Percentiles rank a stretch among this genome's conserved stretches.
These are phyloP conservation scores for Aspergillus floridensis DNA, from an alignment of 2,329 filamentous ascomycete species.

Conservation along the genomic window DNA sequence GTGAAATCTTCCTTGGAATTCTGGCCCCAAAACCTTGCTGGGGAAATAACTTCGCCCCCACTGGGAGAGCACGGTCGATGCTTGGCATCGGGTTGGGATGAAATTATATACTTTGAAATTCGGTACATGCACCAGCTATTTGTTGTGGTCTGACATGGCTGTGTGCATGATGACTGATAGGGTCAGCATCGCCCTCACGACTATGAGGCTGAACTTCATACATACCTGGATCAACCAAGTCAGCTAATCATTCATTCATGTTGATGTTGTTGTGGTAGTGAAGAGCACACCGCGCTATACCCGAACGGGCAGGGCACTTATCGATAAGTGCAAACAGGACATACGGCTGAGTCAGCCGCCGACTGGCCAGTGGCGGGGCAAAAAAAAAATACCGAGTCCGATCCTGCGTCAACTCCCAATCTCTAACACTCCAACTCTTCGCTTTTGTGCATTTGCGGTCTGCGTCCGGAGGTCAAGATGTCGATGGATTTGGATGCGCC, in stretches of 20 bases:
- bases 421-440: background rate
- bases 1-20: background rate
- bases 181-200: too few relatives aligned
- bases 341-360: background rate
- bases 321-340: background rate
- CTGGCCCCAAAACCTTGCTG: background rate
- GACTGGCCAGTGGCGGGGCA: background rate
- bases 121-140: background rate
- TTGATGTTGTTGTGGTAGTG: background rate
- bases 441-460: background rate
- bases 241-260: too few relatives aligned
- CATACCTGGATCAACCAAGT: too few relatives aligned
- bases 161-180: background rate
- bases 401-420: background rate
- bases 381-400: background rate
- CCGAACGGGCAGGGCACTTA: background rate
- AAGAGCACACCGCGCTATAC: background rate
- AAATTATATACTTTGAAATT: background rate
- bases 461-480: slow-evolving; percentile 21
- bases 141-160: background rate
- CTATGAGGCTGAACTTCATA: too few relatives aligned
- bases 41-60: background rate
- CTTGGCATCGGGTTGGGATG: background rate
- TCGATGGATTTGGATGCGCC: slow-evolving; percentile 59
- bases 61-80: background rate